These are phyloP conservation scores for Trametes cingulata DNA, from an alignment of 768 basidiomycete genomes.

Conservation along the genomic window DNA sequence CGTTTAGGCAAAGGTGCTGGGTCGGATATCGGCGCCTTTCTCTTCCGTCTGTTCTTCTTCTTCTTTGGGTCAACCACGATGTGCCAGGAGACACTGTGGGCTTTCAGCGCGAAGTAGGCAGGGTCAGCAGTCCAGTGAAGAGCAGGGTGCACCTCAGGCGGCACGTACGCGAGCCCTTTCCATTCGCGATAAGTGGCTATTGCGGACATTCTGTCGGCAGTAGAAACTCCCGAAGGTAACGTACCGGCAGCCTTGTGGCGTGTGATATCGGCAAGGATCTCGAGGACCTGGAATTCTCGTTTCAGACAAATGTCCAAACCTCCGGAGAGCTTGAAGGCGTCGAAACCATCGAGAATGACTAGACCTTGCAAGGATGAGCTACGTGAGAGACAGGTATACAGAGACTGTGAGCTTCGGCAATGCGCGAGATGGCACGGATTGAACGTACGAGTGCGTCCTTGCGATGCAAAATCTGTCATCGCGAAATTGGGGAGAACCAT, in stretches of 20 bases:
- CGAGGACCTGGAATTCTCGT: neutral
- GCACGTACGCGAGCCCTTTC: neutral
- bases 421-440: slow-evolving; percentile 23
- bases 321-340: too few relatives aligned
- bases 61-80: too few relatives aligned
- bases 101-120: too few relatives aligned
- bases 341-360: slow-evolving; percentile 15
- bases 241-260: neutral
- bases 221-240: neutral
- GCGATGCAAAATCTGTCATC: slow-evolving; percentile 29
- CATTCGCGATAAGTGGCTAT: neutral
- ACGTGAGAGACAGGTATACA: slow-evolving; percentile 28
- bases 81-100: too few relatives aligned
- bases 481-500: slow-evolving; percentile 26
- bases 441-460: slow-evolving; percentile 22
- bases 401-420: slow-evolving; percentile 18
- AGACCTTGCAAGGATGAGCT: slow-evolving; percentile 18
- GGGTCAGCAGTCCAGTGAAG: neutral
- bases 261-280: neutral
- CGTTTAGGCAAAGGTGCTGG: too few relatives aligned
- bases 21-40: too few relatives aligned
- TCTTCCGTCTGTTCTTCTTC: too few relatives aligned
- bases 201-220: neutral
- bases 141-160: neutral
- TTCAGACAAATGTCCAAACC: neutral